phyloP scores from a whole-genome alignment of 192 early-diverging fungal species.

The Coemansia sp. region DNA sequence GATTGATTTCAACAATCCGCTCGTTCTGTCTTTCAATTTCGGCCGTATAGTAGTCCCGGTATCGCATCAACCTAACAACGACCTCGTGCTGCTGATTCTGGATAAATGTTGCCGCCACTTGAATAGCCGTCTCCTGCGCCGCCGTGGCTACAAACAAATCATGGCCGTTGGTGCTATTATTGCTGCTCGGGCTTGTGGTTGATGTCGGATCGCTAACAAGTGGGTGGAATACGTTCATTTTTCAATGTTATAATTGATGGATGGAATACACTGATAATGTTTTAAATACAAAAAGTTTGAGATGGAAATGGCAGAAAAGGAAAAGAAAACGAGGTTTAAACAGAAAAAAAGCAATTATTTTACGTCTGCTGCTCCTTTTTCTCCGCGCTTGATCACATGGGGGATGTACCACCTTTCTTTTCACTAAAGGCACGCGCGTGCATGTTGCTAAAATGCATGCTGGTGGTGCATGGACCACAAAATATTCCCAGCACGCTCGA shows the following conservation, averaged over 20 bases:
- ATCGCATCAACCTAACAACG: constrained; percentile 23
- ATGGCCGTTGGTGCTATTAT: constrained; percentile 8
- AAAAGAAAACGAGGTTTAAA: constrained; percentile 1
- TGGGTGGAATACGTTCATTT: constrained; percentile 5
- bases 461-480: neutral
- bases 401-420: neutral
- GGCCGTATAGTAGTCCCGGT: constrained; percentile 26
- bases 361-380: neutral
- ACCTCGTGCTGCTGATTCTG: constrained; percentile 22
- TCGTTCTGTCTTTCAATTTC: constrained; percentile 33
- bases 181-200: constrained; percentile 1
- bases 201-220: neutral
- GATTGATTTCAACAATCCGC: constrained; percentile 31
- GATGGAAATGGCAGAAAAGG: neutral
- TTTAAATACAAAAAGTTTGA: neutral
- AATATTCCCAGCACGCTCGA: no score
- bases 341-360: neutral
- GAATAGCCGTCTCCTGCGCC: constrained; percentile 6
- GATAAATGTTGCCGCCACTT: constrained; percentile 7
- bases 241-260: neutral
- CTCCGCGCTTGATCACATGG: constrained; percentile 4
- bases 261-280: constrained; percentile 3
- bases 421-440: neutral
- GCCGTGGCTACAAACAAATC: constrained; percentile 6
- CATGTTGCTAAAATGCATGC: neutral